phyloP scores from a whole-genome alignment of 768 basidiomycete genomes.

The Podaxis sp. region DNA sequence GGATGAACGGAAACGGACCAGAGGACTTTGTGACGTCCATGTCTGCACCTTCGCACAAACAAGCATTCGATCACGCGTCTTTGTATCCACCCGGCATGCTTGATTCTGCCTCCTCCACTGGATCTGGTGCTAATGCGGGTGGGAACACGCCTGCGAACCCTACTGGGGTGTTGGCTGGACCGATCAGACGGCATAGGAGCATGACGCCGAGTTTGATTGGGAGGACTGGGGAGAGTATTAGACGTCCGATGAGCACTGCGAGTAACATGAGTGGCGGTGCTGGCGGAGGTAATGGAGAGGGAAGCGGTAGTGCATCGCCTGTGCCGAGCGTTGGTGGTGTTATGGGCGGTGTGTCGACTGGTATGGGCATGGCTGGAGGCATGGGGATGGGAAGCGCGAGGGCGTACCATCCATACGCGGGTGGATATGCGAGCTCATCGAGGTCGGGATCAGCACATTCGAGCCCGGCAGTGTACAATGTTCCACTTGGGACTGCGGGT shows the following conservation, averaged over 20 bases:
- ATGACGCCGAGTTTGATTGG: slow-evolving; percentile 69
- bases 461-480: slow-evolving; percentile 41
- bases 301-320: slow-evolving; percentile 4
- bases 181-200: slow-evolving; percentile 68
- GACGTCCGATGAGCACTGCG: slow-evolving; percentile 44
- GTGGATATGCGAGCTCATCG: slow-evolving; percentile 33
- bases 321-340: neutral
- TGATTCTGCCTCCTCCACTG: slow-evolving; percentile 18
- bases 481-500: slow-evolving; percentile 30
- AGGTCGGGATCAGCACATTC: slow-evolving; percentile 41
- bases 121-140: slow-evolving; percentile 20
- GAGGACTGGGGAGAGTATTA: slow-evolving; percentile 38
- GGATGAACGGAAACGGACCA: neutral
- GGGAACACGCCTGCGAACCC: slow-evolving; percentile 20
- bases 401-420: slow-evolving; percentile 58
- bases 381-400: slow-evolving; percentile 32
- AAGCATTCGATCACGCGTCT: slow-evolving; percentile 56
- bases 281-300: neutral
- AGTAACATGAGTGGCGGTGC: slow-evolving; percentile 24
- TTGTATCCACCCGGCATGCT: slow-evolving; percentile 47
- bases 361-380: neutral
- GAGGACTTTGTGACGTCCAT: slow-evolving; percentile 48
- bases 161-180: slow-evolving; percentile 43
- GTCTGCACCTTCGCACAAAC: slow-evolving; percentile 70
- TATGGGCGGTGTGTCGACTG: neutral